Percentiles rank a stretch among this genome's conserved stretches.
Conservation (phyloP, 495 filamentous ascomycete genomes). For the Pyronema omphalodes region DNA sequence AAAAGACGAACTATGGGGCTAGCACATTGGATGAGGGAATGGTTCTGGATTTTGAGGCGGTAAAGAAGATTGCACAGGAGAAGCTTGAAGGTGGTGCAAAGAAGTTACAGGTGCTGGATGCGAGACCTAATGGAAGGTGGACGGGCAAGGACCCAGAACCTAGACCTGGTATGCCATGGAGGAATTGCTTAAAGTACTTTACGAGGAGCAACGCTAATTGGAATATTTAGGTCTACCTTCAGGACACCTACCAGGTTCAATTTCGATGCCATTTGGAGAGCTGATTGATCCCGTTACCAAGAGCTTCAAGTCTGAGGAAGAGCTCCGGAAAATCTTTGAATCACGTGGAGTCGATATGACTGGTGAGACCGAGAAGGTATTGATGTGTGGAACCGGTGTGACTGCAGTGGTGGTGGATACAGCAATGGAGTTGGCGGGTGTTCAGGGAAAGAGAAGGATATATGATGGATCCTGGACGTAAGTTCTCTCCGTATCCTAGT, state of each 20-base stretch:
- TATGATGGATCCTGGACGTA: constrained; percentile 98
- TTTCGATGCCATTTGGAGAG: constrained; percentile 61
- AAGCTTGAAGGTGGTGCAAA: constrained; percentile 60
- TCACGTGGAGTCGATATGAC: constrained; percentile 52
- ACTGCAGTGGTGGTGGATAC: constrained; percentile 87
- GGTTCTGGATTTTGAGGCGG: constrained; percentile 49
- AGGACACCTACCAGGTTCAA: constrained; percentile 47
- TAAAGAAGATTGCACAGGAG: constrained; percentile 57
- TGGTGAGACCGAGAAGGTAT: constrained; percentile 38
- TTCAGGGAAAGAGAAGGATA: constrained; percentile 50
- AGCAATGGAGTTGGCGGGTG: constrained; percentile 61
- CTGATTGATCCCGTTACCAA: constrained; percentile 70
- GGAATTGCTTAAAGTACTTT: background rate
- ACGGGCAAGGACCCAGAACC: constrained; percentile 73
- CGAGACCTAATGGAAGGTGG: constrained; percentile 61
- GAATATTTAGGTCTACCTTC: constrained; percentile 42
- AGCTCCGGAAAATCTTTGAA: constrained; percentile 61
- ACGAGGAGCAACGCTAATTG: background rate
- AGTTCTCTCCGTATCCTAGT: constrained; percentile 28
- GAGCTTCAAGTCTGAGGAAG: constrained; percentile 49
- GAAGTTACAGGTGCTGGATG: constrained; percentile 78
- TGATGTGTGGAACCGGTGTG: constrained; percentile 92
- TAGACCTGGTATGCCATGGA: constrained; percentile 34
- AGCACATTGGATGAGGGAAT: constrained; percentile 29
- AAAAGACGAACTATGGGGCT: constrained; percentile 37